phyloP scores from a whole-genome alignment of 2,329 filamentous ascomycete genomes.

The Ophiostoma fasciatum region DNA sequence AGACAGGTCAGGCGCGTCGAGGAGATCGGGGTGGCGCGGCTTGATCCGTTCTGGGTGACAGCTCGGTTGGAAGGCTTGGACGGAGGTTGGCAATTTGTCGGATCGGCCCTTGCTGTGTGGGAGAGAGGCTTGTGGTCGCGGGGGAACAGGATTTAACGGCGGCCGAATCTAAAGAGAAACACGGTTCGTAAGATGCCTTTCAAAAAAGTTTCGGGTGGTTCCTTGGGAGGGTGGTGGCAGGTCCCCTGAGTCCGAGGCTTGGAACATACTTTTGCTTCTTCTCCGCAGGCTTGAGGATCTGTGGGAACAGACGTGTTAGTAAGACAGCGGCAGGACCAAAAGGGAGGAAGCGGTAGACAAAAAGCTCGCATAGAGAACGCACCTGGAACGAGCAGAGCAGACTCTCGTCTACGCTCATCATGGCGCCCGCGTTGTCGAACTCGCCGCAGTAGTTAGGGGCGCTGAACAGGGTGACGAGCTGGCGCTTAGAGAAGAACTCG shows the following conservation, averaged over 20 bases:
- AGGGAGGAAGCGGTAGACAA: no score
- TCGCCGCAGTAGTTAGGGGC: constrained; percentile 99
- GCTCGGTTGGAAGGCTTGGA: constrained; percentile 2
- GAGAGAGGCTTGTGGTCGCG: not conserved
- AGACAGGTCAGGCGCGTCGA: not conserved
- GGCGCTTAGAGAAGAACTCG: constrained; percentile 98
- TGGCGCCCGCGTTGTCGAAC: constrained; percentile 97
- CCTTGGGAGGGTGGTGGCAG: no score
- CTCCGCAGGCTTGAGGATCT: constrained; percentile 99
- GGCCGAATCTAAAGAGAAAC: constrained; percentile 80
- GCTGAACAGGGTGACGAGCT: constrained; percentile 93
- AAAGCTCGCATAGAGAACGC: no score
- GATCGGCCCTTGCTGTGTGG: not conserved
- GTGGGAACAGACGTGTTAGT: no score
- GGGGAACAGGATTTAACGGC: constrained; percentile 49
- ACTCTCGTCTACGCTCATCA: constrained; percentile 99
- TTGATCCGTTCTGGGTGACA: no score
- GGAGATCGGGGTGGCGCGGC: no score
- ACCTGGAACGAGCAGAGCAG: constrained; percentile 98
- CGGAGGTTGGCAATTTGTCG: constrained; percentile 1
- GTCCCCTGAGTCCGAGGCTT: constrained; percentile 53
- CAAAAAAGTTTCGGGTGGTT: no score
- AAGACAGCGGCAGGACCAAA: no score
- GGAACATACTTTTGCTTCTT: constrained; percentile 99
- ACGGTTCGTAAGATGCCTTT: constrained; percentile 62